These are phyloP conservation scores for Rhizophagus sp. DNA, from an alignment of 192 early-diverging fungal genomes.

Conservation along the genomic window DNA sequence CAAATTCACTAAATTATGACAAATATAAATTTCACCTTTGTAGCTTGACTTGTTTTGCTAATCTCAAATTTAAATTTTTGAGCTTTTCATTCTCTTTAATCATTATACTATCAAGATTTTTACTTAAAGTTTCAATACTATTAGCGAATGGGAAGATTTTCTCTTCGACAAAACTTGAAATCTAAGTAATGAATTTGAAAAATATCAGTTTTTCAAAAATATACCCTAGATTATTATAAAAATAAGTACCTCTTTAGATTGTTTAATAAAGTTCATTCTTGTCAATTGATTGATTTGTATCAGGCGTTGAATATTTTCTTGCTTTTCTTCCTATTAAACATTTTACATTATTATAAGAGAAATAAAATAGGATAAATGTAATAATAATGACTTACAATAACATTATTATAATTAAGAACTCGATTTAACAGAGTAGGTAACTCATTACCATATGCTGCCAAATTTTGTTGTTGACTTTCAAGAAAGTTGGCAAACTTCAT, in stretches of 20 bases:
- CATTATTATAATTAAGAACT: not conserved
- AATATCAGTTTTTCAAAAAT: not conserved
- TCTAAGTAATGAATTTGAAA: not conserved
- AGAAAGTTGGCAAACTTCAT: not conserved
- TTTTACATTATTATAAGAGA: not conserved
- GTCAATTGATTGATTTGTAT: conserved; percentile 6
- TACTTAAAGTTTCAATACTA: conserved; percentile 11
- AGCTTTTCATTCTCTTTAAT: conserved; percentile 17
- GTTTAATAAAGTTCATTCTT: not conserved
- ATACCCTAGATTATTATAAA: not conserved
- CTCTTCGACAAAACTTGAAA: conserved; percentile 11
- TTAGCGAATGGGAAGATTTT: not conserved
- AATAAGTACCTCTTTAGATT: conserved; percentile 17
- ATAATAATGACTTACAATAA: conserved; percentile 6
- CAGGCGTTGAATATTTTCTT: not conserved
- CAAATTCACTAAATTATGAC: not conserved
- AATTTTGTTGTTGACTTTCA: not conserved
- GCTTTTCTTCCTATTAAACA: conserved; percentile 16
- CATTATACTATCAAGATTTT: conserved; percentile 8
- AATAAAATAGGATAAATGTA: not conserved
- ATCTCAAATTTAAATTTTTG: not conserved
- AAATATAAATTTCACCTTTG: not conserved
- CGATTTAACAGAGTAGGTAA: not conserved
- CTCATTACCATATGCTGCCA: not conserved
- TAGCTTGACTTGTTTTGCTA: conserved; percentile 13